phyloP scores from a whole-genome alignment of 208 protist genomes.

The Trypanosoma lewisi region DNA sequence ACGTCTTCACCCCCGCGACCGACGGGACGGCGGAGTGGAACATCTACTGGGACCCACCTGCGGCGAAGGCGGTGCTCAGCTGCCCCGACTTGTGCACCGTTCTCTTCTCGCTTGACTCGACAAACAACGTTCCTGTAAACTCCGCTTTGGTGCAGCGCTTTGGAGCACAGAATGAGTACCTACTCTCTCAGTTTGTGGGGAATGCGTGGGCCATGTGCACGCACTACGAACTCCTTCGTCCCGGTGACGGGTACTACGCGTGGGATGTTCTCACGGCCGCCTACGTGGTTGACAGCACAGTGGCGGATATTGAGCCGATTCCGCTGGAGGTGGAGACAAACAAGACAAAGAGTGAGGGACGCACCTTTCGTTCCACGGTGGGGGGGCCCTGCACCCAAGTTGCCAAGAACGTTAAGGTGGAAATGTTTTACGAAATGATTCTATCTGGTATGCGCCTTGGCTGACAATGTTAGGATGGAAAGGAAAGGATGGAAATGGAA shows the following conservation, averaged over 20 bases:
- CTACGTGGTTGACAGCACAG: constrained; percentile 55
- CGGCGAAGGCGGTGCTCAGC: constrained; percentile 67
- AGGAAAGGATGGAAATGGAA: background rate
- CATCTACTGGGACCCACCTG: constrained; percentile 85
- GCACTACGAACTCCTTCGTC: constrained; percentile 57
- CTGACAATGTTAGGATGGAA: background rate
- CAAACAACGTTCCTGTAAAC: constrained; percentile 79
- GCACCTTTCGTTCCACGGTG: constrained; percentile 29
- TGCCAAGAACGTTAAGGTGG: constrained; percentile 50
- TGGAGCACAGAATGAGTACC: constrained; percentile 70
- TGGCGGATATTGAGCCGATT: constrained; percentile 53
- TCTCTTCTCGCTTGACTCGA: constrained; percentile 86
- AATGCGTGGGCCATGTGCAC: constrained; percentile 79
- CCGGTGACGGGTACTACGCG: constrained; percentile 79
- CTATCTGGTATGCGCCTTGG: constrained; percentile 40
- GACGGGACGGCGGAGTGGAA: constrained; percentile 89
- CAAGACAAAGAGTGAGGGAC: constrained; percentile 54
- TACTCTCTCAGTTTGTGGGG: constrained; percentile 87
- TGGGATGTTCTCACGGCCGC: constrained; percentile 89
- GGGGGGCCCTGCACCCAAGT: constrained; percentile 29
- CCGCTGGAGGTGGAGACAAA: constrained; percentile 55
- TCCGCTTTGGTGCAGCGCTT: constrained; percentile 68
- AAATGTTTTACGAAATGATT: constrained; percentile 69
- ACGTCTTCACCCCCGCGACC: constrained; percentile 72
- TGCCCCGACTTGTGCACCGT: constrained; percentile 47